Evolutionary conservation across 2,329 filamentous ascomycete species (phyloP).

Genomic region (Lecanicillium sp.): DNA sequence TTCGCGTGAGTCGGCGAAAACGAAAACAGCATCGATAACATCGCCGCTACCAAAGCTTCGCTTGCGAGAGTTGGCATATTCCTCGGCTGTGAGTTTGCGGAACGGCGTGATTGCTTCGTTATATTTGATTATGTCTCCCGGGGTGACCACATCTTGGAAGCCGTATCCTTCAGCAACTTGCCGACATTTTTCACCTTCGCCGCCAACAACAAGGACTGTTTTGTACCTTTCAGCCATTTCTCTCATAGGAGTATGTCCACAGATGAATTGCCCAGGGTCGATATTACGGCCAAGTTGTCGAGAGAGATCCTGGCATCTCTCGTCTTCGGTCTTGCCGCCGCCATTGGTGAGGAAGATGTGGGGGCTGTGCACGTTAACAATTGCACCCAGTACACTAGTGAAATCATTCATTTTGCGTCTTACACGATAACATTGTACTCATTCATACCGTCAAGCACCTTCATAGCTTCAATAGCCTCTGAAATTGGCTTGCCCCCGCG

Average conservation of each 20-base stretch:
- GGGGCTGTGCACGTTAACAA: slow-evolving; percentile 44
- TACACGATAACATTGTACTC: slow-evolving; percentile 76
- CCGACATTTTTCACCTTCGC: slow-evolving; percentile 82
- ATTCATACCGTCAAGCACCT: slow-evolving; percentile 81
- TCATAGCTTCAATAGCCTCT: slow-evolving; percentile 83
- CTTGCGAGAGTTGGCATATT: slow-evolving; percentile 60
- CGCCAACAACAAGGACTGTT: slow-evolving; percentile 69
- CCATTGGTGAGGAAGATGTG: slow-evolving; percentile 96
- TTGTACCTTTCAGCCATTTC: slow-evolving; percentile 78
- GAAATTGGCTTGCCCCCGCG: slow-evolving; percentile 76
- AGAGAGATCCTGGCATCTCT: slow-evolving; percentile 79
- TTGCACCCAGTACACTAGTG: slow-evolving; percentile 1
- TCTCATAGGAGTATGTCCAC: slow-evolving; percentile 89
- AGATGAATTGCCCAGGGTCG: slow-evolving; percentile 87
- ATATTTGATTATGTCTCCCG: slow-evolving; percentile 91
- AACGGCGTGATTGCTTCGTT: slow-evolving; percentile 83
- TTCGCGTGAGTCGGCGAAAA: slow-evolving; percentile 87
- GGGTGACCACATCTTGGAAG: slow-evolving; percentile 86
- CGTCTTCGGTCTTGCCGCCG: slow-evolving; percentile 85
- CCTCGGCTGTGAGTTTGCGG: slow-evolving; percentile 72
- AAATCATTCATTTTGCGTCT: slow-evolving; percentile 32
- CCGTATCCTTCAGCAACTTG: slow-evolving; percentile 83
- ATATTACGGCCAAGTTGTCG: slow-evolving; percentile 75
- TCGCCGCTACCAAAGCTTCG: slow-evolving; percentile 49
- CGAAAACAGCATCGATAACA: slow-evolving; percentile 88